Base-by-base conservation (phyloP, 73 alveolate species). In the Paramecium octaurelia region DNA sequence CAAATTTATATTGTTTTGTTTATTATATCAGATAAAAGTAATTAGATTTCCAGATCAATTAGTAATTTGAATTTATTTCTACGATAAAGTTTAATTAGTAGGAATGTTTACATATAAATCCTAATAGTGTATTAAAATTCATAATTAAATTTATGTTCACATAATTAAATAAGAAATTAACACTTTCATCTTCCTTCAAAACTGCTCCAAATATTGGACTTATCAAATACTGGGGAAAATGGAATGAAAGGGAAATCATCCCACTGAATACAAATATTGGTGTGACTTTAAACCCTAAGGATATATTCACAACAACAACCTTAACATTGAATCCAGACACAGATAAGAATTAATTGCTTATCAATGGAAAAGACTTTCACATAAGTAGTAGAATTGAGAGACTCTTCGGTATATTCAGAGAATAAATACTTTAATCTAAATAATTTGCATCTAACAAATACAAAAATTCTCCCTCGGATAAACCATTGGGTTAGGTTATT, bases 201-300 rank as follows among this genome's bases (percentile, higher is more conserved):
- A 89, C 94, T 34, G 23, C 94, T 16, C 94, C 94, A 10, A 98
- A 98, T 88, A 98, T 98, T 38, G 99, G 99, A 8, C 93, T 98
- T 46, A 95, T 98, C 20, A 98, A 98, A 93, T 98, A 98, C 90
- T 98, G 99, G 99, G 99, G 99, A 21, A 98, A 98, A 92, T 96
- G 94, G 40, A 95, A 98, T 90, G 99, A 97, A 75, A 93, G 21
- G 60, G 93, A 92, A 76, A 97, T 98, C 60, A 97, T 96, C 8
- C 99, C 99, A 11, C 70, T 95, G 59, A 98, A 98, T 95, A 89
- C 96, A 29, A 96, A 98, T 20, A 71, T 97, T 64, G 96, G 99
- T 34, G 94, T 98, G 54, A 97, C 99, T 6, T 94, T 98, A 60
- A 97, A 95, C 71, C 80, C 96, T 34, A 94, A 93, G 20, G 96